phyloP scores from a whole-genome alignment of 768 basidiomycete genomes.

The Mycena pura region DNA sequence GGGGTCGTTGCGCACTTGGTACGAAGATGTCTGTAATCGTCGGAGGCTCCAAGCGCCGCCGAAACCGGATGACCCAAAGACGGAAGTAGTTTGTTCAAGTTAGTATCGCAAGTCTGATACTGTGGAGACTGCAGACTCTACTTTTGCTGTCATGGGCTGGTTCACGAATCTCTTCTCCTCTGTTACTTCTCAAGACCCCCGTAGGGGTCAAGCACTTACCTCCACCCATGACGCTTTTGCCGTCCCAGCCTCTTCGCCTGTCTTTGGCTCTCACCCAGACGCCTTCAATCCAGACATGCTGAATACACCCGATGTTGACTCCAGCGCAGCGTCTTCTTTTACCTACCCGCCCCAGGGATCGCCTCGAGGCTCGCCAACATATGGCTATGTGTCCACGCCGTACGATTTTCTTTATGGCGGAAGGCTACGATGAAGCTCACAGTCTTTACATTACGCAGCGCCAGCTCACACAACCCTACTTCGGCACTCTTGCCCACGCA shows the following conservation, averaged over 20 bases:
- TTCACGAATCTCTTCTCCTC: conserved; percentile 68
- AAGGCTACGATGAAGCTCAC: background rate
- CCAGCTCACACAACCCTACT: conserved; percentile 48
- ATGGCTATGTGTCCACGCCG: conserved; percentile 68
- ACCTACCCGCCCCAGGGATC: conserved; percentile 84
- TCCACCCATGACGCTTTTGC: conserved; percentile 91
- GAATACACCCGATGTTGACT: conserved; percentile 54
- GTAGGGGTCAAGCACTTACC: conserved; percentile 71
- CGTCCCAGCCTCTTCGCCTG: conserved; percentile 76
- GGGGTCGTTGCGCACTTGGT: no score
- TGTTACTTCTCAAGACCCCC: conserved; percentile 52
- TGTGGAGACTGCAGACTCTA: background rate
- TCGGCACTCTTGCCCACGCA: conserved; percentile 74
- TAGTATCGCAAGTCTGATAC: no score
- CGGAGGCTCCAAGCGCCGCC: no score
- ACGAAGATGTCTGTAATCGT: no score
- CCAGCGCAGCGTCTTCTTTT: conserved; percentile 58
- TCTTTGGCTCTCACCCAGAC: conserved; percentile 58
- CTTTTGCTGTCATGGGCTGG: conserved; percentile 67
- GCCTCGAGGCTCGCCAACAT: conserved; percentile 62
- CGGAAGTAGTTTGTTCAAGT: background rate
- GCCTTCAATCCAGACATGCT: conserved; percentile 64
- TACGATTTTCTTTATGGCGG: conserved; percentile 37
- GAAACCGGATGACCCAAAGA: no score
- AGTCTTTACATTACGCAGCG: conserved; percentile 16